Percentiles rank a stretch among this genome's conserved stretches.
phyloP scores from a whole-genome alignment of 352 stramenopile genomes.

The Blastocystis sp. region DNA sequence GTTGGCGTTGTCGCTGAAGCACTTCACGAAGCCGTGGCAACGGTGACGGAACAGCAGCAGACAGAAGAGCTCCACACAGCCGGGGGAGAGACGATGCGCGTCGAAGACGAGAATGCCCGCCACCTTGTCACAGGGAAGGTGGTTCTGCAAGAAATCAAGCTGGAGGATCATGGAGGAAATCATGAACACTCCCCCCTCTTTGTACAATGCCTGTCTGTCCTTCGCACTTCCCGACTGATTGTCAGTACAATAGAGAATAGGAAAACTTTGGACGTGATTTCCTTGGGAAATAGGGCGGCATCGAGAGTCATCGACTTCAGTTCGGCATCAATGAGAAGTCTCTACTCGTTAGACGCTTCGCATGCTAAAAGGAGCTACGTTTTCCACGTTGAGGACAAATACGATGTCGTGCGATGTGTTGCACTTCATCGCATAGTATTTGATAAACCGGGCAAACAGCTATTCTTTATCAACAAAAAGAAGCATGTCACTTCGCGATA shows the following conservation, averaged over 20 bases:
- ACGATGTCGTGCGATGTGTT: slow-evolving; percentile 27
- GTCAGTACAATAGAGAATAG: background rate
- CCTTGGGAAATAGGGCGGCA: slow-evolving; percentile 49
- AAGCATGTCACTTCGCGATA: slow-evolving; percentile 53
- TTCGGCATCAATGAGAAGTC: background rate
- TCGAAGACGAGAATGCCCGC: slow-evolving; percentile 50
- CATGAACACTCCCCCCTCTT: slow-evolving; percentile 41
- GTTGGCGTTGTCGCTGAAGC: slow-evolving; percentile 59
- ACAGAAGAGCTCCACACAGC: slow-evolving; percentile 34
- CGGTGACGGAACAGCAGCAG: slow-evolving; percentile 41
- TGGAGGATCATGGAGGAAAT: slow-evolving; percentile 51
- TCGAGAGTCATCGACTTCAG: slow-evolving; percentile 37
- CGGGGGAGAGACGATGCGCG: slow-evolving; percentile 23
- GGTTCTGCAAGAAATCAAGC: slow-evolving; percentile 62
- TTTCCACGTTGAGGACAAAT: slow-evolving; percentile 48
- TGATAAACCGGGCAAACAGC: slow-evolving; percentile 61
- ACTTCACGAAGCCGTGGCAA: slow-evolving; percentile 61
- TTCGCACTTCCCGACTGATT: slow-evolving; percentile 45
- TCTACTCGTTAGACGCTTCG: background rate
- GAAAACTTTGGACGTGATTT: slow-evolving; percentile 38
- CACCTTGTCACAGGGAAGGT: slow-evolving; percentile 10
- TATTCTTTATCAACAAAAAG: background rate
- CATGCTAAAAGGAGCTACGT: background rate
- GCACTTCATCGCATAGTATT: slow-evolving; percentile 64
- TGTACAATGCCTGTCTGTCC: slow-evolving; percentile 44